Base-by-base conservation (phyloP, 495 filamentous ascomycete species). In the Penicillium coffeae region DNA sequence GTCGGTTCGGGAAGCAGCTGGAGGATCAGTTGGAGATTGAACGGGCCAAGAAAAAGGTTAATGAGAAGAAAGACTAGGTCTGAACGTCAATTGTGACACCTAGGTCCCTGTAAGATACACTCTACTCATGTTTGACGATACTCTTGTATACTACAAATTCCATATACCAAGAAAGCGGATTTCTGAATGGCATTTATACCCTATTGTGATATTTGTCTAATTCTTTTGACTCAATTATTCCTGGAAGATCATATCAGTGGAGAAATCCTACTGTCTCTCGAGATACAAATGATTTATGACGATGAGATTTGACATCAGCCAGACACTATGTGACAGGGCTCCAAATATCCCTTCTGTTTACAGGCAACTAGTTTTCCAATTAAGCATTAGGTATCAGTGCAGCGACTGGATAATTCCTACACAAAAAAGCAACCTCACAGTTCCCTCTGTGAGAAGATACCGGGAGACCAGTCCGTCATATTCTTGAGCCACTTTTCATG, bases 1-100 rank as follows among this genome's bases (percentile, higher is more conserved):
- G 80, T 59, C 83, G 80, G 57, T 62, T 70, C 51, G 58, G 58
- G 55, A 60, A 65, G 54, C 58, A 66, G 55, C 41, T 66, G 47
- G 63, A 70, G 52, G 62, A 62, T 64, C 25, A 30, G 25, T 30
- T 30, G 25, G 61, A 62, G 35, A 6, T 37, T 37, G 44, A 47
- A 55, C 61, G 57, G 50, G 43, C 52, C 47, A 65, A 60, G 64
- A 62, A 58, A 59, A 39, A 50, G 52, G 47, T 14, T 16, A 50
- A 39, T 27, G 49, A 56, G 41, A 45, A 50, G 43, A 55, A 41
- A 8, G n/a, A 19, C 10, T 43, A 15, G 22, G 5, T n/a, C 12
- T 8, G 9, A 21, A 22, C 12, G 20, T 20, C 14, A 20, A 21
- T 21, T 36, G 34, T 20, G 3, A 9, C 3, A 16, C 30, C 25